Evolutionary conservation across 768 basidiomycete genomes (phyloP).

Genomic region (Suillus subluteus): DNA sequence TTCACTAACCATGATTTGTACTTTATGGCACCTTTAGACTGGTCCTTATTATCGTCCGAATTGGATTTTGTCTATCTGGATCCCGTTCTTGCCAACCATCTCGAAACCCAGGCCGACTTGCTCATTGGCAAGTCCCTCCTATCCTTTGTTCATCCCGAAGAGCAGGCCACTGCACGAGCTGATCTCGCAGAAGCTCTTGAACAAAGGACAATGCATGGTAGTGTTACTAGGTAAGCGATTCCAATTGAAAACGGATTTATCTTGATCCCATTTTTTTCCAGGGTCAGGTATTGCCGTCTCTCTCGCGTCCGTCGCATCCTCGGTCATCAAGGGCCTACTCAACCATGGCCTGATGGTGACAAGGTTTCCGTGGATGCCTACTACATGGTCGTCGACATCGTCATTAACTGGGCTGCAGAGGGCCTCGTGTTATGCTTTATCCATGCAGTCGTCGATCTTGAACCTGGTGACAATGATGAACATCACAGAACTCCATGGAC

Average conservation of each 20-base stretch:
- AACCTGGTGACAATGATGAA: slow-evolving; percentile 74
- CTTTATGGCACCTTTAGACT: slow-evolving; percentile 52
- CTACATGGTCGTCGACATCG: slow-evolving; percentile 88
- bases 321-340: slow-evolving; percentile 62
- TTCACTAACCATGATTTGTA: slow-evolving; percentile 21
- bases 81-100: slow-evolving; percentile 74
- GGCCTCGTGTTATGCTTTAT: slow-evolving; percentile 88
- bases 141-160: slow-evolving; percentile 84
- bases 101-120: slow-evolving; percentile 67
- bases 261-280: slow-evolving; percentile 35
- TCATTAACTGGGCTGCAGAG: slow-evolving; percentile 88
- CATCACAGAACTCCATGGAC: slow-evolving; percentile 75
- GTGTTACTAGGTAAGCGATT: slow-evolving; percentile 68
- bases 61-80: slow-evolving; percentile 84
- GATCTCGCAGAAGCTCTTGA: slow-evolving; percentile 79
- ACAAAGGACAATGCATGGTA: slow-evolving; percentile 77
- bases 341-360: slow-evolving; percentile 65
- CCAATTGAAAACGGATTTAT: slow-evolving; percentile 12
- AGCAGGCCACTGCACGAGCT: slow-evolving; percentile 70
- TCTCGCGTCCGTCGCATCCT: slow-evolving; percentile 72
- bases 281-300: slow-evolving; percentile 80
- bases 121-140: slow-evolving; percentile 75
- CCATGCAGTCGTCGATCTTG: slow-evolving; percentile 79
- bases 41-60: slow-evolving; percentile 77
- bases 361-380: slow-evolving; percentile 70